Conservation (phyloP, 176 grass and related monocot species). For the Cocos nucifera region DNA sequence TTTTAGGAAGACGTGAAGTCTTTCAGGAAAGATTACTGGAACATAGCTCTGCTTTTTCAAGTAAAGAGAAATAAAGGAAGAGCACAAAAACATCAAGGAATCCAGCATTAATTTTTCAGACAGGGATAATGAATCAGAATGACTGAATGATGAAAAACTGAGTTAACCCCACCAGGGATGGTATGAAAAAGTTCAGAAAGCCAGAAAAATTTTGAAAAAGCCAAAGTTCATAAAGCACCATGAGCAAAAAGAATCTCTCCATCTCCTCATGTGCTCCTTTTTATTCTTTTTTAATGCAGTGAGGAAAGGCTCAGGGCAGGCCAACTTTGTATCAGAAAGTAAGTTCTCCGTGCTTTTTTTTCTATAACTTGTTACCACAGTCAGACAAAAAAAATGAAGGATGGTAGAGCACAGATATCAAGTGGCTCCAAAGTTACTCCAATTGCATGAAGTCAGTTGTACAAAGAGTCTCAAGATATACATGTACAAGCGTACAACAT, state of each 20-base stretch:
- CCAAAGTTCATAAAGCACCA: neutral
- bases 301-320: neutral
- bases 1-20: no score
- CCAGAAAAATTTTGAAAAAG: neutral
- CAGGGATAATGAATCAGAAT: no score
- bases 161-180: no score
- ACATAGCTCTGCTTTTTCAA: no score
- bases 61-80: no score
- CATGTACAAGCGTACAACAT: neutral
- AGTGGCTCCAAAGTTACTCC: conserved; percentile 2
- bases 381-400: conserved; percentile 13
- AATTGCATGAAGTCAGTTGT: neutral
- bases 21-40: no score
- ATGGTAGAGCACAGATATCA: conserved; percentile 2
- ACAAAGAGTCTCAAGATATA: neutral
- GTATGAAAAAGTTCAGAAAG: neutral
- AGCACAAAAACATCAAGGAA: no score
- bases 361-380: neutral
- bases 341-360: no score
- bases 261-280: no score
- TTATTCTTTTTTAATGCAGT: neutral
- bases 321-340: neutral
- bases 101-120: no score
- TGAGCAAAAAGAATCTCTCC: conserved; percentile 2
- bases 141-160: no score